Percentiles rank a stretch among this genome's conserved stretches.
phyloP scores from a whole-genome alignment of 1,139 yeast genomes.

The Diutina rugosa region DNA sequence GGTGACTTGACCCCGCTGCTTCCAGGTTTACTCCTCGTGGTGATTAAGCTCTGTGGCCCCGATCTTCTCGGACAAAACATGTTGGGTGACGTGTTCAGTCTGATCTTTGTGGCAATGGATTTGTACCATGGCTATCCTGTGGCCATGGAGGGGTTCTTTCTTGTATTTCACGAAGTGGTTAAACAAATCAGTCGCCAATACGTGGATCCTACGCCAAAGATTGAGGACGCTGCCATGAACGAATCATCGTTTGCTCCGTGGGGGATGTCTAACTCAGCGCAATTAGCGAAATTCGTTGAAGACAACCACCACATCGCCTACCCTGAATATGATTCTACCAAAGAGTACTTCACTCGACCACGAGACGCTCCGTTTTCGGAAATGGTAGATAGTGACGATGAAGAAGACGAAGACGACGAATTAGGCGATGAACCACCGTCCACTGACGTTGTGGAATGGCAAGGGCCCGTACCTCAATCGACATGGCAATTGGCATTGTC shows the following conservation, averaged over 20 bases:
- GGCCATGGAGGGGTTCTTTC: constrained; percentile 63
- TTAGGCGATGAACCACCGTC: not conserved
- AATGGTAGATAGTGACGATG: not conserved
- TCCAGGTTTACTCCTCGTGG: constrained; percentile 53
- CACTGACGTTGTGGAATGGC: not conserved
- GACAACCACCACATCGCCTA: not conserved
- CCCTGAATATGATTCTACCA: not conserved
- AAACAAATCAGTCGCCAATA: constrained; percentile 27
- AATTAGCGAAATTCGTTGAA: not conserved
- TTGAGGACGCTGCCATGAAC: not conserved
- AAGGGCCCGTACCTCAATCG: not conserved
- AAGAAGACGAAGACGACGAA: not conserved
- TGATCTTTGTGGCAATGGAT: constrained; percentile 68
- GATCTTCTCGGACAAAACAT: constrained; percentile 41
- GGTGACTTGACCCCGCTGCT: constrained; percentile 58
- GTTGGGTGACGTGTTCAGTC: constrained; percentile 57
- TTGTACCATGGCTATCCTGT: constrained; percentile 70
- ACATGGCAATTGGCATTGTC: not conserved
- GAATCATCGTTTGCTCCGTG: not conserved
- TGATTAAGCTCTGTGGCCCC: constrained; percentile 59
- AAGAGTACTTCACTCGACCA: constrained; percentile 1
- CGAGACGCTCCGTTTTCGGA: not conserved
- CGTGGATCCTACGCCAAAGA: not conserved
- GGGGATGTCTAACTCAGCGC: not conserved
- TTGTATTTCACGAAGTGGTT: constrained; percentile 54